A percentile compares a stretch with the other conserved stretches of the same genome.
Evolutionary conservation across 176 grass and related monocot species (phyloP).

Genomic region (Aegilops speltoides): DNA sequence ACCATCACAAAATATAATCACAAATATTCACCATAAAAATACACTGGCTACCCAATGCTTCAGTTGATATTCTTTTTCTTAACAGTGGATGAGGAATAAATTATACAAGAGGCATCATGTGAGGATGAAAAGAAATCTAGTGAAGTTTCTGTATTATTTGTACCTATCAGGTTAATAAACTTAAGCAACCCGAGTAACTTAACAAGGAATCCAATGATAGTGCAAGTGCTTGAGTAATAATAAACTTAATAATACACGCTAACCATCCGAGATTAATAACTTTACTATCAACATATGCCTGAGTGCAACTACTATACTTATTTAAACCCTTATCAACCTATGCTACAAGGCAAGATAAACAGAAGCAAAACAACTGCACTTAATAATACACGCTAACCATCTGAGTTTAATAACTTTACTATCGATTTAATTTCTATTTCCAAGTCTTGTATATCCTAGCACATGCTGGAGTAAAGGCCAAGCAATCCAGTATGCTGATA

Average conservation of each 20-base stretch:
- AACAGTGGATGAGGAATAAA: neutral
- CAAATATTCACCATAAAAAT: constrained; percentile 1
- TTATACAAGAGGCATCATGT: neutral
- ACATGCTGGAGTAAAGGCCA: constrained; percentile 9
- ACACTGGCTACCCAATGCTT: neutral
- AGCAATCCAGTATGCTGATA: neutral
- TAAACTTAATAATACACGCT: neutral
- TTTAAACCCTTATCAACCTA: neutral
- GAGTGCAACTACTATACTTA: neutral
- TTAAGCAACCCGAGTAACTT: neutral
- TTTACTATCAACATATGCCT: neutral
- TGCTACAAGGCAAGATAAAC: constrained; percentile 4
- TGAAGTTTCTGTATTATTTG: neutral
- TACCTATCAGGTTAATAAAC: neutral
- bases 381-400: neutral
- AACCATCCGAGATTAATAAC: neutral
- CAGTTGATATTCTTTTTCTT: neutral
- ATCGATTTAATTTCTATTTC: neutral
- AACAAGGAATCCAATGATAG: neutral
- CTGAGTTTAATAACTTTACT: neutral
- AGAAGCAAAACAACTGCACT: neutral
- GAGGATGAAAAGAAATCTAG: neutral
- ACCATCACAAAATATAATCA: constrained; percentile 23
- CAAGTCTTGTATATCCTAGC: neutral
- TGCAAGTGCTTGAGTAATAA: constrained; percentile 1